Evolutionary conservation across 2,329 filamentous ascomycete species (phyloP).

Genomic region (Aureobasidium sp.): DNA sequence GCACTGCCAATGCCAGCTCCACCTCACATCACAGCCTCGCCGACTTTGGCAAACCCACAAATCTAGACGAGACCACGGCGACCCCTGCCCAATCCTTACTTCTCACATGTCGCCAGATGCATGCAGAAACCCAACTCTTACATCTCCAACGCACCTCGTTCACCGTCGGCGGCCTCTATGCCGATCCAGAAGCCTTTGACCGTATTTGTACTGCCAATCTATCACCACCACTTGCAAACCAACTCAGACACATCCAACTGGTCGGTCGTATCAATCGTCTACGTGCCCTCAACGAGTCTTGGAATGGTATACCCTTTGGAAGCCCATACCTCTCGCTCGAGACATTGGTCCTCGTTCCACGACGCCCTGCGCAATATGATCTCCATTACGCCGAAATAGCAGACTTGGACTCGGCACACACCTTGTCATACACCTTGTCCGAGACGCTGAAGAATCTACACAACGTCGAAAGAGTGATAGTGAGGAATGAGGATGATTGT

Average conservation of each 20-base stretch:
- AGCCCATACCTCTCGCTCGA: conserved; percentile 22
- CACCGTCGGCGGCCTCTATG: conserved; percentile 19
- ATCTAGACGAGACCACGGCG: background rate
- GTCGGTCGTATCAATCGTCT: conserved; percentile 24
- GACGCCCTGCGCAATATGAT: conserved; percentile 21
- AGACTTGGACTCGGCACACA: conserved; percentile 27
- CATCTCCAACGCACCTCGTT: conserved; percentile 24
- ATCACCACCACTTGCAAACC: conserved; percentile 15
- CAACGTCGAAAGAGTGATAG: conserved; percentile 22
- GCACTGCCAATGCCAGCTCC: background rate
- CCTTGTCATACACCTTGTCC: conserved; percentile 14
- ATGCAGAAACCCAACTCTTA: conserved; percentile 18
- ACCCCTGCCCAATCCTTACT: background rate
- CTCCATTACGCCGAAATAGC: conserved; percentile 23
- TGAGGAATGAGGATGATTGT: conserved; percentile 24
- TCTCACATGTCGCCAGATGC: conserved; percentile 13
- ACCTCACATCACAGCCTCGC: background rate
- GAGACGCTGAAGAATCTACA: conserved; percentile 18
- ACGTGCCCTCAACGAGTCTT: conserved; percentile 28
- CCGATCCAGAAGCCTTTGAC: conserved; percentile 23
- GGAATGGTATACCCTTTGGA: conserved; percentile 28
- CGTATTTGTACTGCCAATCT: conserved; percentile 19
- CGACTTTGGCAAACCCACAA: conserved; percentile 1
- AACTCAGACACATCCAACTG: conserved; percentile 26
- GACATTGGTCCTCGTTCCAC: conserved; percentile 25